Base-by-base conservation (phyloP, 257 asterid genomes). In the Penstemon barbatus region DNA sequence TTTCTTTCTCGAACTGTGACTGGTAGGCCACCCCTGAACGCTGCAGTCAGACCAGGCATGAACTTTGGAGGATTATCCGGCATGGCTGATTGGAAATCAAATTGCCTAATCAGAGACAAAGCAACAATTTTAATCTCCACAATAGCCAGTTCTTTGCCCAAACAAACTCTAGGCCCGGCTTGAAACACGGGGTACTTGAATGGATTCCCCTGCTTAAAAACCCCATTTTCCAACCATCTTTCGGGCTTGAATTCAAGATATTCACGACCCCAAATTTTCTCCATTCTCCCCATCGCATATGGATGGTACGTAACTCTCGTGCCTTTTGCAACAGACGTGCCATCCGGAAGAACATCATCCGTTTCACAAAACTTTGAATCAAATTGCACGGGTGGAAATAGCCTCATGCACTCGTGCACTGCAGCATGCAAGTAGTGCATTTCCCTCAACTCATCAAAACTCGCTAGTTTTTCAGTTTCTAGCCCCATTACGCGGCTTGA, bases 61-160 rank as follows among this genome's bases (percentile, higher is more conserved):
- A 81, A 81, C 58, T 51, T 74, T 3, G 79, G 85, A 12, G 3
- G 54, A 52, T 59, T 53, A 63, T 63, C 70, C 48, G 78, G 46
- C 41, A 7, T 18, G 1, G 13, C 54, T 36, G 75, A 64, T 7
- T 63, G 66, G 55, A 81, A 6, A 18, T 78, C 80, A 10, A 78
- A 82, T 62, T 4, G 57, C 6, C 80, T 54, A 0, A 82, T 73
- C 73, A 82, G 5, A 11, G 82, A 70, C 61, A 78, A 6, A 4
- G 76, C 83, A 56, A 82, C 83, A 5, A 76, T 61, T 55, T 82
- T 82, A 80, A 82, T 79, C 72, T 82, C 81, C 63, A 74, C 84
- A 43, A 82, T 0, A 40, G 87, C 87, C 87, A 82, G 71, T 12
- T 82, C 87, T 71, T 74, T 77, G 2, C 87, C 87, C 77, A 82